Conservation (phyloP, 495 filamentous ascomycete genomes). For the Astrothelium macrocarpum region DNA sequence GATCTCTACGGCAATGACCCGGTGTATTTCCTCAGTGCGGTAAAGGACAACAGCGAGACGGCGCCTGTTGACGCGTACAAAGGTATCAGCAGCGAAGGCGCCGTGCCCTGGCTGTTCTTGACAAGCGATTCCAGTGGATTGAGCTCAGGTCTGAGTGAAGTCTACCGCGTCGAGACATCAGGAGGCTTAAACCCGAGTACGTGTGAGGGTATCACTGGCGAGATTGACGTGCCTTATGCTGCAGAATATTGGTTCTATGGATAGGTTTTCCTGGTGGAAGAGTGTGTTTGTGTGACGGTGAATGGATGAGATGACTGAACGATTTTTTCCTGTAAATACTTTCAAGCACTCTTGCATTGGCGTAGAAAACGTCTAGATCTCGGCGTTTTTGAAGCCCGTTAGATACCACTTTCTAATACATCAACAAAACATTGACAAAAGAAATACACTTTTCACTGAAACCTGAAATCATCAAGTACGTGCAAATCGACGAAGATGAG, state of each 20-base stretch:
- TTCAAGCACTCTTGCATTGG: background rate
- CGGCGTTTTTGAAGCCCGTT: no score
- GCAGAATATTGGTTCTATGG: constrained; percentile 24
- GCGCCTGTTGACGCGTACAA: constrained; percentile 10
- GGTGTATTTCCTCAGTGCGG: background rate
- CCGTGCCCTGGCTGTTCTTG: constrained; percentile 20
- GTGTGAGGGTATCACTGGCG: constrained; percentile 5
- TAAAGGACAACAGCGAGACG: constrained; percentile 6
- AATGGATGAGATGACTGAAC: background rate
- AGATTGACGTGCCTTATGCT: constrained; percentile 11
- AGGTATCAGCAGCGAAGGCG: constrained; percentile 9
- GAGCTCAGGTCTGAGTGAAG: constrained; percentile 8
- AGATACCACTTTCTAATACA: no score
- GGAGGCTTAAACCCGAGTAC: constrained; percentile 12
- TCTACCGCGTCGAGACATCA: constrained; percentile 20
- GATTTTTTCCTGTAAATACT: background rate
- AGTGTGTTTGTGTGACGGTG: background rate
- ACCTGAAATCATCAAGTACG: no score
- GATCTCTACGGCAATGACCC: constrained; percentile 8
- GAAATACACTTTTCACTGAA: no score
- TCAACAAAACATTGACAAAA: no score
- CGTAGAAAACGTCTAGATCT: background rate
- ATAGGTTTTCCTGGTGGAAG: background rate
- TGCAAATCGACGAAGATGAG: no score
- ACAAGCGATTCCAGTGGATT: background rate